Conservation (phyloP, 208 protist species). For the Trichomonas gallinae region DNA sequence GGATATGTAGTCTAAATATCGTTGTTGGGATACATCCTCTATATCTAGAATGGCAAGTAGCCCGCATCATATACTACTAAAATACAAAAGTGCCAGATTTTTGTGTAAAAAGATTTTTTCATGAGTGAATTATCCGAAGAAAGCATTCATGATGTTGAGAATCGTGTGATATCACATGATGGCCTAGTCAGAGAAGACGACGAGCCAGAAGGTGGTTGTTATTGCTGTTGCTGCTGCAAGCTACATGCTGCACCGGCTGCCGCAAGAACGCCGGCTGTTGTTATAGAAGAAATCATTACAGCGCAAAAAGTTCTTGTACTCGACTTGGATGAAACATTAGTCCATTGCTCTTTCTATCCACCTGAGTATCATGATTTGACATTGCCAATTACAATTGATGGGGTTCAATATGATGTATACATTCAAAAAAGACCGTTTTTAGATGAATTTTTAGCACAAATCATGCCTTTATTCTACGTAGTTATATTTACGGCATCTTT, state of each 20-base stretch:
- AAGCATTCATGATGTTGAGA: not conserved
- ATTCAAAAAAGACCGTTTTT: slow-evolving; percentile 35
- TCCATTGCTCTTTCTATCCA: slow-evolving; percentile 36
- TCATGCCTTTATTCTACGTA: slow-evolving; percentile 30
- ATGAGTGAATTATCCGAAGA: not conserved
- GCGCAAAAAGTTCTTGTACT: slow-evolving; percentile 28
- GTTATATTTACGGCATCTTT: slow-evolving; percentile 41
- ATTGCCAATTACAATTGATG: slow-evolving; percentile 22
- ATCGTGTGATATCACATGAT: not conserved
- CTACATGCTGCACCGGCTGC: not conserved
- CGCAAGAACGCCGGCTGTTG: not conserved
- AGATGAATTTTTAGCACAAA: slow-evolving; percentile 30
- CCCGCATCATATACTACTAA: too few relatives aligned
- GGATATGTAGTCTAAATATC: too few relatives aligned
- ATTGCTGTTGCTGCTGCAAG: not conserved
- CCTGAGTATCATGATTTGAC: slow-evolving; percentile 26
- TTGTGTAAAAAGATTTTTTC: too few relatives aligned
- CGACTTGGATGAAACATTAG: slow-evolving; percentile 42
- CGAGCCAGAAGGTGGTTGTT: not conserved
- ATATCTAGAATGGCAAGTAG: too few relatives aligned
- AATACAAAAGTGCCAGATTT: too few relatives aligned
- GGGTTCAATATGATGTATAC: slow-evolving; percentile 21
- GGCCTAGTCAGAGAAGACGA: not conserved
- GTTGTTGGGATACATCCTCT: too few relatives aligned
- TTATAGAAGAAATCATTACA: not conserved